Evolutionary conservation across 345 rosid species (phyloP), one percentile per base, ranked within the genome.

Genomic region (Eucalyptus cladocalyx): DNA sequence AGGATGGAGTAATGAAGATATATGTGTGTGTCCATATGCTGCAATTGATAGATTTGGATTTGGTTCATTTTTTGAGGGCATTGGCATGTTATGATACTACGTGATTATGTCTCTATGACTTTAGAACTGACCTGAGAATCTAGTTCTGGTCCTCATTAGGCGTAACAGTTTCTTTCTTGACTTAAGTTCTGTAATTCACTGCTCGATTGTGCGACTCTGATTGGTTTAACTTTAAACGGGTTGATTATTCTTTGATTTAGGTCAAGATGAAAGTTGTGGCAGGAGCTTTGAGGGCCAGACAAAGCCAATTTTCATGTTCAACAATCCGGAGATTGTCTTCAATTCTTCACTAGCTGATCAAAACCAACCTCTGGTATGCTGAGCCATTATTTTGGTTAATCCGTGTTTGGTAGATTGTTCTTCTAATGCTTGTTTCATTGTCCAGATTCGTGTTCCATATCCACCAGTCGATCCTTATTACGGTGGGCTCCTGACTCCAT

Each of bases 241-340:
- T 3, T 34, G 67, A 40, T 76, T n/a, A 16, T 58, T 76, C 40
- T 17, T 88, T 65, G 51, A 32, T 88, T 69, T 88, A 92, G 93
- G 92, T 91, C 90, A 90, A 80, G 93, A 91, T 93, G 94, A 89
- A 89, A 87, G 89, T 88, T 88, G 89, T 23, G 88, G 91, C 86
- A 91, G 89, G 89, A 90, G 91, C 32, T 65, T 23, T 48, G 92
- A 87, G 86, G 94, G 91, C n/a, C 92, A 90, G 89, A 90, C 88
- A 89, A 93, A 88, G 85, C 92, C 94, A 30, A 67, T 90, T 80
- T 91, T 92, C 81, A 37, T 91, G 87, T 88, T 89, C 37, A 86
- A 88, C 56, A 80, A 90, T 87, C 80, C 93, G 21, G 92, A 93
- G 83, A 60, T 86, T 34, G 90, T 90, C 51, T 87, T 88, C 49